A percentile compares a stretch with the other conserved stretches of the same genome.
Evolutionary conservation across 345 rosid species (phyloP).

Genomic region (Conringia planisiliqua): DNA sequence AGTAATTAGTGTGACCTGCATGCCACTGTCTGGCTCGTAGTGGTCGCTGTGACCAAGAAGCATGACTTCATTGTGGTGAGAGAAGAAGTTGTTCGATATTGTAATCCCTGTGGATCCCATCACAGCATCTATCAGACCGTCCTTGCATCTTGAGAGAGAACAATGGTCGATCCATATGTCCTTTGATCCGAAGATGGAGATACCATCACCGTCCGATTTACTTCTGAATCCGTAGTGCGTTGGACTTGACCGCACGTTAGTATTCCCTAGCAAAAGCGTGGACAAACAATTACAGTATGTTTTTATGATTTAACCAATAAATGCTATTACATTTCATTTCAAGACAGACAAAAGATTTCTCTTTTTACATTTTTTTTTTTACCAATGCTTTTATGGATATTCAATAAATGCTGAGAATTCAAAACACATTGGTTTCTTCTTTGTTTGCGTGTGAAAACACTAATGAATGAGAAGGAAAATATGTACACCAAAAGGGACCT

Average conservation of each 20-base stretch:
- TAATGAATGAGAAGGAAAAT: slow-evolving; percentile 23
- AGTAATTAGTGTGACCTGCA: slow-evolving; percentile 51
- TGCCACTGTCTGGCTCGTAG: slow-evolving; percentile 77
- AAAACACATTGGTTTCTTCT: background rate
- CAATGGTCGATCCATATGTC: slow-evolving; percentile 98
- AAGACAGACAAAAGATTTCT: background rate
- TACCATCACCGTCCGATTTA: slow-evolving; percentile 90
- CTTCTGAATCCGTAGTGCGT: slow-evolving; percentile 78
- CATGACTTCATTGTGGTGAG: slow-evolving; percentile 98
- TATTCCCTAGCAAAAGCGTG: slow-evolving; percentile 45
- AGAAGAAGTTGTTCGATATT: slow-evolving; percentile 84
- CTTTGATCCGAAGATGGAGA: slow-evolving; percentile 82
- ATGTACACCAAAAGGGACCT: slow-evolving; percentile 23
- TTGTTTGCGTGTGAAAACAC: slow-evolving; percentile 29
- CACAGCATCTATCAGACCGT: slow-evolving; percentile 90
- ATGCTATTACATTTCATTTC: slow-evolving; percentile 14
- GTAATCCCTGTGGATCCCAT: slow-evolving; percentile 97
- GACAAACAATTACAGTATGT: background rate
- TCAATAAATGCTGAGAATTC: slow-evolving; percentile 15
- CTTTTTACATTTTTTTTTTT: background rate
- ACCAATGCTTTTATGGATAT: background rate
- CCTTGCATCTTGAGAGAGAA: slow-evolving; percentile 83
- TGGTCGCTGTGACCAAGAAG: slow-evolving; percentile 88
- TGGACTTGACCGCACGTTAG: slow-evolving; percentile 87
- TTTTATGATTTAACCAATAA: slow-evolving; percentile 4